Base-by-base conservation (phyloP, 306 rosid genomes). In the Acacia confusa region DNA sequence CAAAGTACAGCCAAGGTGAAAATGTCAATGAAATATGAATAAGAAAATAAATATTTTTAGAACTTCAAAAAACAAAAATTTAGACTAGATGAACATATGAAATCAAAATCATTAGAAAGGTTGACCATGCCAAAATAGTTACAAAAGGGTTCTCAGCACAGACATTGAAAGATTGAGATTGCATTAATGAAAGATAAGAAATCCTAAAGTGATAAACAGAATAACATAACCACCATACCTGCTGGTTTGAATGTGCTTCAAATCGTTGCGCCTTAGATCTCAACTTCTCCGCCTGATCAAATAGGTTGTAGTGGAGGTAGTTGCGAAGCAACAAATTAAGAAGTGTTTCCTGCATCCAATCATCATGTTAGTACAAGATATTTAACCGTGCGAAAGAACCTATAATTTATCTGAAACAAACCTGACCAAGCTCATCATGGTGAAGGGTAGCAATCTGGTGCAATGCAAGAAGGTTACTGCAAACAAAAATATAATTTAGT, bases 391-490 rank as follows among this genome's bases (percentile, higher is more conserved):
- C 2, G 6, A 68, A 53, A 75, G 58, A 61, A 24, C 64, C 70
- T 20, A 34, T 10, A 50, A 17, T 55, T 30, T 32, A 58, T 65
- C 12, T 63, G 75, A 79, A 83, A 84, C 79, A 77, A 82, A 95
- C 99, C 99, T 95, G 99, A 70, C 99, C 99, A 92, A 95, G 78
- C 89, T 95, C 99, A 82, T 95, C 99, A 91, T 79, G 99, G 78
- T 96, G 99, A 58, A 93, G 81, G 61, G 99, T 95, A 75, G 99
- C 97, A 85, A 92, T 91, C 32, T 96, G 93, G 77, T 95, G 99
- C 84, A 95, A 92, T 6, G 94, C 90, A 78, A 95, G 96, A 73
- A 95, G 98, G 80, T 87, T 90, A 34, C 99, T 95, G 95, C 78
- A 50, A 76, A 71, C 27, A 25, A 19, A 24, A 71, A 19, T 25